Evolutionary conservation across 495 filamentous ascomycete species (phyloP).

Genomic region (Penicillium paxilli): DNA sequence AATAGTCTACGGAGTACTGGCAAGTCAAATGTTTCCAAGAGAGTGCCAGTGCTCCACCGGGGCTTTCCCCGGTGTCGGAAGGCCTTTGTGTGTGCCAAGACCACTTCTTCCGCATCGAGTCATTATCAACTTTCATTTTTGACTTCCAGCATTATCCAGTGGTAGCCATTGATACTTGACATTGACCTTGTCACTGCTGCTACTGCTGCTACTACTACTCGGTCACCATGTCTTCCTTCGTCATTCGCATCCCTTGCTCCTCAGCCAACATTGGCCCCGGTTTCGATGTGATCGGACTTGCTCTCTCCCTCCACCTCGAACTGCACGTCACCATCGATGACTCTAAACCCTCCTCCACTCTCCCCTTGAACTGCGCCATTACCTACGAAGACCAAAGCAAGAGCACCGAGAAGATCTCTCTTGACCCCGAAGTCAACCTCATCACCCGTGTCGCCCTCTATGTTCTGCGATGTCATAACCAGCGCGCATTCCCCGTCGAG

Average conservation of each 20-base stretch:
- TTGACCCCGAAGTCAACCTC: conserved; percentile 79
- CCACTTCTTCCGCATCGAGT: conserved; percentile 25
- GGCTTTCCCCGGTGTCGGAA: neutral
- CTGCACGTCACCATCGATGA: conserved; percentile 70
- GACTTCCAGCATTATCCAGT: no score
- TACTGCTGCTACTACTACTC: no score
- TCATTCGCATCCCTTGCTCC: conserved; percentile 76
- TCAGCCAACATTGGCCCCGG: conserved; percentile 96
- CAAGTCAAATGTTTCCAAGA: no score
- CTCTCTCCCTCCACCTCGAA: conserved; percentile 87
- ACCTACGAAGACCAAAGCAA: conserved; percentile 84
- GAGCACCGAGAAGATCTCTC: conserved; percentile 69
- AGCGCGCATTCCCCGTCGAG: conserved; percentile 74
- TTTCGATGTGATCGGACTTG: conserved; percentile 96
- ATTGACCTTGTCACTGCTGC: no score
- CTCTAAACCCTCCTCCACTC: conserved; percentile 46
- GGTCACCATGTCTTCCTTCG: conserved; percentile 52
- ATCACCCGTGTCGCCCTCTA: conserved; percentile 91
- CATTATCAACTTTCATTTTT: no score
- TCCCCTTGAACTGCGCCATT: conserved; percentile 80
- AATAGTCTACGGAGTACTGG: no score
- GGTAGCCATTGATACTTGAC: no score
- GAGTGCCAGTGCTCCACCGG: no score
- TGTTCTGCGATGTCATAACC: conserved; percentile 85
- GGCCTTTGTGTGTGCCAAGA: neutral